Evolutionary conservation across 768 basidiomycete genomes (phyloP), one percentile per base, ranked within the genome.

Genomic region (Mycena metata): DNA sequence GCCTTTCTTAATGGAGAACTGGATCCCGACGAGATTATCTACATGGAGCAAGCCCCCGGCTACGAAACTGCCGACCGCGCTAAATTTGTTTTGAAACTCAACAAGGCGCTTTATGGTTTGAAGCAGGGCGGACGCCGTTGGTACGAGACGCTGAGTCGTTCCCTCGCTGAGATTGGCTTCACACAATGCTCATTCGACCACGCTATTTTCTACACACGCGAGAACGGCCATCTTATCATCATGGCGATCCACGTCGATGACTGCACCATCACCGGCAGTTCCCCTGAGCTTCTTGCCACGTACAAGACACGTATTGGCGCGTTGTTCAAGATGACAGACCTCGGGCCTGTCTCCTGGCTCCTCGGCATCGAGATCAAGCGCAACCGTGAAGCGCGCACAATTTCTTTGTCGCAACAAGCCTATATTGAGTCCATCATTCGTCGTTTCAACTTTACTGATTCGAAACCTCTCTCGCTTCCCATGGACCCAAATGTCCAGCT

Each of bases 231-330:
- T 24, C 21, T 60, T 17, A 52, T 39, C 23, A 66, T 62, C 19
- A 35, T 63, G 36, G 59, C 47, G 16, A 52, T 63, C 16, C 72
- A 71, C 52, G 67, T 73, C 16, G 57, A 69, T 17, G 64, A 71
- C 39, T 72, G 70, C 56, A 73, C 67, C 9, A 67, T 73, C 23
- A 56, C 64, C 19, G 47, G 66, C 17, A 51, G 23, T 13, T 54
- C 33, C 15, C 51, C 19, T 17, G 17, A 12, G 35, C 47, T 16
- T 0, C 59, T 73, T 21, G 50, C 70, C 15, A 52, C 41, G 24
- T 60, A 49, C 59, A 60, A 60, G 45, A 49, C 59, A 17, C 55
- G 36, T 21, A 56, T 56, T 19, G 55, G 55, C 33, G 50, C 23
- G 50, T 30, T 51, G 26, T 51, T 51, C 50, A 51, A 51, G 50